Base-by-base conservation (phyloP, 371 early-diverging fungal species). In the Apophysomyces variabilis region DNA sequence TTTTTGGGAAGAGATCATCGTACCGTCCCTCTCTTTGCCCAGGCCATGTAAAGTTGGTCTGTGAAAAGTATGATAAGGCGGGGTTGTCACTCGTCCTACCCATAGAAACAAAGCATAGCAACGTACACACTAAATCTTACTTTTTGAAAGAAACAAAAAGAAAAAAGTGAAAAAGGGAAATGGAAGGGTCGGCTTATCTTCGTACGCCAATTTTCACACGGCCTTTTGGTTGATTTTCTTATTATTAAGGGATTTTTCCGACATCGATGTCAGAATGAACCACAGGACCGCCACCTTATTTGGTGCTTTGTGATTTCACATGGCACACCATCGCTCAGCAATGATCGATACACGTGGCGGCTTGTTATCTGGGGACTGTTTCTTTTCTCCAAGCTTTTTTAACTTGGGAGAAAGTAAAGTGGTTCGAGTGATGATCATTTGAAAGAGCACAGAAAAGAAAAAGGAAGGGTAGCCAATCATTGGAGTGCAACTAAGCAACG, bases 1-100 rank as follows among this genome's bases (percentile, higher is more conserved):
- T 50, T 50, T 50, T 50, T 50, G 54, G 54, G 54, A 50, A 50
- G 54, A 47, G 54, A 50, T 50, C 54, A 50, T 50, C 54, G 54
- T 11, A 50, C 54, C 54, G 54, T 50, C 16, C 9, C 13, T 18
- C 16, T 18, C 16, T 18, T 50, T 50, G 54, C 54, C 54, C 54
- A 50, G 54, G 54, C 54, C 54, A 50, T 50, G 21, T 50, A n/a
- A 26, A 9, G 9, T 50, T 50, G 54, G 54, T 50, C 54, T 21
- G 54, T 50, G 21, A 9, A 50, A 21, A 21, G 9, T 26, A 26
- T 26, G 54, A 18, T 50, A 50, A 50, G 54, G 54, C 54, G 54
- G 54, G 54, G 54, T 50, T 50, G 21, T 5, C 21, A 11, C 41
- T 26, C 41, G 41, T 26, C 54, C 9, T 21, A 21, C n/a, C 16